Evolutionary conservation across 495 filamentous ascomycete genomes (phyloP).

Genomic region (Tuber borchii): DNA sequence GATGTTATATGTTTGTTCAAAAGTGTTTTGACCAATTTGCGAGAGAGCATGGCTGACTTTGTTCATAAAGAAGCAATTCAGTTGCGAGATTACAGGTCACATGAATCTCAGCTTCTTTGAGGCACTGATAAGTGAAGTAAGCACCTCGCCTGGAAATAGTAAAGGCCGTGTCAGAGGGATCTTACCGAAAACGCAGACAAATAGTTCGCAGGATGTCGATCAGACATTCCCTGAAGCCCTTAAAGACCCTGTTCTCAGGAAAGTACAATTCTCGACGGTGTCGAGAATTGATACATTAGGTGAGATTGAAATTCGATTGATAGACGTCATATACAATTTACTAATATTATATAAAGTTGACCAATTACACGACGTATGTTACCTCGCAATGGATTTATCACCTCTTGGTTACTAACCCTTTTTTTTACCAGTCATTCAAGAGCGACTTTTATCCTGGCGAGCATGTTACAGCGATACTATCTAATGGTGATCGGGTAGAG

Average conservation of each 20-base stretch:
- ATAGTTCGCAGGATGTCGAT: slow-evolving; percentile 82
- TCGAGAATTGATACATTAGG: slow-evolving; percentile 87
- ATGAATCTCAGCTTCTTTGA: slow-evolving; percentile 91
- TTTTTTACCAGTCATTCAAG: slow-evolving; percentile 72
- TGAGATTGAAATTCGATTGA: slow-evolving; percentile 44
- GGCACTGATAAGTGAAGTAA: slow-evolving; percentile 85
- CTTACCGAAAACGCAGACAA: slow-evolving; percentile 51
- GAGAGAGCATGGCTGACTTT: not conserved
- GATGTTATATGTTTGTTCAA: slow-evolving; percentile 15
- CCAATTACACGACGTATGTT: slow-evolving; percentile 57
- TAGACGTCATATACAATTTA: slow-evolving; percentile 17
- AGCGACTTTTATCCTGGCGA: slow-evolving; percentile 92
- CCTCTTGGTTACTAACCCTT: not conserved
- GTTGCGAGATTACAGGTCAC: slow-evolving; percentile 90
- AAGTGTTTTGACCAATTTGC: slow-evolving; percentile 24
- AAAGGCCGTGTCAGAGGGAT: not conserved
- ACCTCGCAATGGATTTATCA: slow-evolving; percentile 6
- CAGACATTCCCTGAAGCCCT: slow-evolving; percentile 84
- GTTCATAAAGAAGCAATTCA: slow-evolving; percentile 64
- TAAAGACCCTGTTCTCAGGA: slow-evolving; percentile 80
- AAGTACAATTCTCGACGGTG: slow-evolving; percentile 83
- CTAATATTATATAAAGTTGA: slow-evolving; percentile 50
- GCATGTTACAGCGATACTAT: slow-evolving; percentile 64
- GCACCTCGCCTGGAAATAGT: slow-evolving; percentile 35
- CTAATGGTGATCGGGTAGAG: slow-evolving; percentile 62